These are phyloP conservation scores for Solanum ossicruentum DNA, from an alignment of 257 asterid species.

Conservation along the genomic window DNA sequence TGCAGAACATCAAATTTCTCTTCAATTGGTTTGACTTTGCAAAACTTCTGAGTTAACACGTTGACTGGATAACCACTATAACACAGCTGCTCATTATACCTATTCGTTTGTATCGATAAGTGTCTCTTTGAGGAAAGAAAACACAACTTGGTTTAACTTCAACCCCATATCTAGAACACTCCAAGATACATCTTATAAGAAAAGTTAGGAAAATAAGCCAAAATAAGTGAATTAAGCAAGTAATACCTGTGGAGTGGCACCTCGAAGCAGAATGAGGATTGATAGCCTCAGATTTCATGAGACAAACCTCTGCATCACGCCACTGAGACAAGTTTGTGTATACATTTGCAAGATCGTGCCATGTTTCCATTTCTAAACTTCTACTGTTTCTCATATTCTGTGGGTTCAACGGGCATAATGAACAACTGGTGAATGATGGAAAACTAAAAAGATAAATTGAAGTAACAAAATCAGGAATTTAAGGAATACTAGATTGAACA, in stretches of 20 bases:
- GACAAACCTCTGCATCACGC: constrained; percentile 88
- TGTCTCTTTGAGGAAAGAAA: background rate
- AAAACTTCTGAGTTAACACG: background rate
- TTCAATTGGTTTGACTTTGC: background rate
- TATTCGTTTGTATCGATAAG: background rate
- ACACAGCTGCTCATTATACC: background rate
- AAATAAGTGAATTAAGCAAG: background rate
- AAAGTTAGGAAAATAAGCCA: background rate
- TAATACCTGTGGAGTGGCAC: constrained; percentile 60
- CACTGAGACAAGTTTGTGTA: constrained; percentile 73
- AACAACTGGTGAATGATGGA: background rate
- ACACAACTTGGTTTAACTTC: background rate
- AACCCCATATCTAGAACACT: background rate
- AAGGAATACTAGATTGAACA: background rate
- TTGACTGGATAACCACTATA: background rate
- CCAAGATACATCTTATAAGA: background rate
- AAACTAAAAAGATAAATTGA: background rate
- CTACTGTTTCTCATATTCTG: constrained; percentile 34
- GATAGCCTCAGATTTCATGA: constrained; percentile 66
- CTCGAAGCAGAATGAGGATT: constrained; percentile 82
- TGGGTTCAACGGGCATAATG: background rate
- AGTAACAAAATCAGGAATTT: background rate
- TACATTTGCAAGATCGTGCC: constrained; percentile 85
- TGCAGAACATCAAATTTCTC: background rate
- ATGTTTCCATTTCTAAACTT: constrained; percentile 71